Evolutionary conservation across 495 filamentous ascomycete species (phyloP).

Genomic region (Penicillium mononematosum): DNA sequence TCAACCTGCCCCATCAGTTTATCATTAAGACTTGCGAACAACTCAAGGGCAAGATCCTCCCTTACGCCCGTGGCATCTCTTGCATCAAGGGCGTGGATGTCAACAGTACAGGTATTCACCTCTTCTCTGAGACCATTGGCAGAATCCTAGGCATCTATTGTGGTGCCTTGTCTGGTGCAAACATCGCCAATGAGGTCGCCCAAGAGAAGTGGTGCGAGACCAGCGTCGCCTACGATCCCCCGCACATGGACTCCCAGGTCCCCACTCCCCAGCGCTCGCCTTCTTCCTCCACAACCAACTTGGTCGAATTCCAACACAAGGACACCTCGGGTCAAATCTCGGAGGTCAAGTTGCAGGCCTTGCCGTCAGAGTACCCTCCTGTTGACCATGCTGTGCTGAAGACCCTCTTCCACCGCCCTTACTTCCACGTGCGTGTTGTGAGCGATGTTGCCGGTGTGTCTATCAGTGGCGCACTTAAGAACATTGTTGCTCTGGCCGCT

Average conservation of each 20-base stretch:
- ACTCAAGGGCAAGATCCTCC: slow-evolving; percentile 83
- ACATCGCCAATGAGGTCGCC: slow-evolving; percentile 95
- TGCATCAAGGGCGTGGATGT: slow-evolving; percentile 99
- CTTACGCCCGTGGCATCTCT: slow-evolving; percentile 89
- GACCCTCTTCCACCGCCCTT: slow-evolving; percentile 89
- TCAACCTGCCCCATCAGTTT: slow-evolving; percentile 98
- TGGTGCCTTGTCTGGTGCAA: slow-evolving; percentile 92
- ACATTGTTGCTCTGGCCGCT: slow-evolving; percentile 91
- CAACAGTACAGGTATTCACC: slow-evolving; percentile 69
- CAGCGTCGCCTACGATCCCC: slow-evolving; percentile 93
- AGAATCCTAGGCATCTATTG: slow-evolving; percentile 91
- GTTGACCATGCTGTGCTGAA: slow-evolving; percentile 77
- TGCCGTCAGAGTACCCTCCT: slow-evolving; percentile 77
- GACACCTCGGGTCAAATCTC: slow-evolving; percentile 60
- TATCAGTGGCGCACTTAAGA: slow-evolving; percentile 93
- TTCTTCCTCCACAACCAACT: slow-evolving; percentile 56
- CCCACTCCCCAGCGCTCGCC: slow-evolving; percentile 61
- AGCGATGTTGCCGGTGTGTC: slow-evolving; percentile 94
- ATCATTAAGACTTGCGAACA: slow-evolving; percentile 83
- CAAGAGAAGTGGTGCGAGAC: slow-evolving; percentile 95
- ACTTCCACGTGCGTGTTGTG: slow-evolving; percentile 94
- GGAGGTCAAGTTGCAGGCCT: slow-evolving; percentile 63
- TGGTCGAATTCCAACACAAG: slow-evolving; percentile 62
- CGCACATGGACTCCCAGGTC: slow-evolving; percentile 71
- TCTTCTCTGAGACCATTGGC: slow-evolving; percentile 96